Base-by-base conservation (phyloP, 1,284 basidiomycete genomes). In the Albatrellus sp. region DNA sequence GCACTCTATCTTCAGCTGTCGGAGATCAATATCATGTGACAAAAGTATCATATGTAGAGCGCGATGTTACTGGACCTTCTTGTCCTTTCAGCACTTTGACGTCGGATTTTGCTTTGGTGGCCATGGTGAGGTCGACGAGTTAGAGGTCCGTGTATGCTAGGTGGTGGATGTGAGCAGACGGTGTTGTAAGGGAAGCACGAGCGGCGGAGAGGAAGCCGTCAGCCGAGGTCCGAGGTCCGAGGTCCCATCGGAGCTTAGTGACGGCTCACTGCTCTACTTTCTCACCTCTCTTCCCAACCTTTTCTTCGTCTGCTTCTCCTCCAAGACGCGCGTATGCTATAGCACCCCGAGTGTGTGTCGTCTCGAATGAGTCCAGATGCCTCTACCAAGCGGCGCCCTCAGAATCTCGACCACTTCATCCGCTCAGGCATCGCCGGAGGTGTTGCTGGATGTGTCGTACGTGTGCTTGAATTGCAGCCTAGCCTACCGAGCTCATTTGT, bases 381-480 rank as follows among this genome's bases (percentile, higher is more conserved):
- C 40, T 47, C 55, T 39, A 16, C 52, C 28, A 55, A 43, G 24
- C n/a, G 24, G 37, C 14, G 4, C 34, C 24, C 24, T 36, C 38
- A 77, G 57, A 81, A 71, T 57, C 72, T 86, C 59, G 73, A 85
- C 59, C 90, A 85, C 66, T 73, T 83, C 51, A 57, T 86, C 51
- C 79, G 84, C 54, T 87, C 85, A 38, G 89, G 91, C 38, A 60
- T 96, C 41, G 92, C 92, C 29, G 93, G 93, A 46, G 93, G 93
- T 33, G 66, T 94, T 44, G 92, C 93, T 28, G 93, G 92, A 47
- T 96, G 93, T 63, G 77, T 93, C 48, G 91, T 94, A 59, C 56
- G 90, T 76, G 32, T 35, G 29, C 30, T 43, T 37, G 47, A 9
- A 10, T 37, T 24, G 14, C 14, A 13, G 46, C 45, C n/a, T 20